Base-by-base conservation (phyloP, 2,329 filamentous ascomycete species). In the Pseudocercospora crystallina region DNA sequence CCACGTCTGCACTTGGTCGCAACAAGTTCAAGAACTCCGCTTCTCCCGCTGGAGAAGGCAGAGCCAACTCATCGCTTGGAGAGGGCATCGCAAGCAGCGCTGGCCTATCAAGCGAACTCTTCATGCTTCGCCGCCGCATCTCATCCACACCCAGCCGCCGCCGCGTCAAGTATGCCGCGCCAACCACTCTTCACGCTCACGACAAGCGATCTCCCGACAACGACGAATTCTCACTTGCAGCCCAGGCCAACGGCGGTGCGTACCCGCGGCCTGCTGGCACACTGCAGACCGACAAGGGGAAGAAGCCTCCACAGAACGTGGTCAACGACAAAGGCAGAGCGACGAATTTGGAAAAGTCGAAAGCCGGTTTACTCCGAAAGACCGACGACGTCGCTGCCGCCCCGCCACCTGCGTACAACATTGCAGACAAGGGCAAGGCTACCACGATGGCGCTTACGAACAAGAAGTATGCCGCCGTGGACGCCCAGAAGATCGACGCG, bases 231-330 rank as follows among this genome's bases (percentile, higher is more conserved):
- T 29, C 40, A 36, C 43, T 51, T 15, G 40, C 57, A 26, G 36
- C 39, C 40, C 49, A 56, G 54, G 59, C 58, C 58, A 63, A 62
- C 53, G 61, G 62, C 51, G 58, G 61, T 57, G 59, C 61, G 49
- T 59, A 59, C 59, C 58, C 34, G 52, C 59, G 49, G 57, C 57
- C 48, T 41, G 34, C 13, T 11, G 14, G n/a, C 12, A 47, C 20
- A 26, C 4, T 7, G 20, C 20, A 32, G 11, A 32, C 29, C 33
- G 30, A 15, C 37, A 48, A 51, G 47, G 42, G 46, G 47, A 32
- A 37, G 50, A 39, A n/a, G 51, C 32, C 14, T 36, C 45, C 29
- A 43, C 39, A 38, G 43, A 51, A 39, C 36, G 37, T 31, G n/a
- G 15, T 29, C 45, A 48, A 42, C 12, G 46, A 35, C 35, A 11